Percentiles rank a stretch among this genome's conserved stretches.
These are phyloP conservation scores for Xylaria flabelliformis DNA, from an alignment of 495 filamentous ascomycete genomes.

Conservation along the genomic window DNA sequence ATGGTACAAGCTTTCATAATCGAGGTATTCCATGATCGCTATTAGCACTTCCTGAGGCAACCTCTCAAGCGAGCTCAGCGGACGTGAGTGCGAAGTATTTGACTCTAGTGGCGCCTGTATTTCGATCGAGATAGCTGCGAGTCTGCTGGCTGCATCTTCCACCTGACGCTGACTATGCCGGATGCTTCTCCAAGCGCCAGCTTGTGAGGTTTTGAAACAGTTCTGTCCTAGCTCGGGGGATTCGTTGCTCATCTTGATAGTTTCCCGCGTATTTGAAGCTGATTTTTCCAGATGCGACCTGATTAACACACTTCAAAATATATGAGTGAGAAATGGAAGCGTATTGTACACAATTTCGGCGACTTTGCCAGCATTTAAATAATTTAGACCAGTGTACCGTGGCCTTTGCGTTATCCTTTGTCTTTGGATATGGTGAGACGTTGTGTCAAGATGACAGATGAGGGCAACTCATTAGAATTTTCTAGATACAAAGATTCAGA, in stretches of 20 bases:
- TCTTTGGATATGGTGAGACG: neutral
- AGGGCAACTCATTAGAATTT: neutral
- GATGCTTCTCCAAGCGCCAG: neutral
- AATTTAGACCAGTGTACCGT: neutral
- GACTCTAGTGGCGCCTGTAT: neutral
- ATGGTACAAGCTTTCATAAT: slow-evolving; percentile 18
- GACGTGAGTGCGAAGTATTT: neutral
- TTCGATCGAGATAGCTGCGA: neutral
- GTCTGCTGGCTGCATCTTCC: slow-evolving; percentile 10
- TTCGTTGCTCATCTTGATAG: neutral
- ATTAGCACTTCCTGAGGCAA: slow-evolving; percentile 23
- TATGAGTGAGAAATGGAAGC: neutral
- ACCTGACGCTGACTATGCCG: neutral
- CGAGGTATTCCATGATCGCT: slow-evolving; percentile 12
- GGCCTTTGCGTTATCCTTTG: slow-evolving; percentile 6
- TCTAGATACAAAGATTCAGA: neutral
- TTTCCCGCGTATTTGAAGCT: neutral
- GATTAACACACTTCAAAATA: neutral
- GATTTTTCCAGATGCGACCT: neutral
- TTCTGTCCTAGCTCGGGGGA: neutral
- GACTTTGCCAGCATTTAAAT: neutral
- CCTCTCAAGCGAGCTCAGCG: slow-evolving; percentile 14
- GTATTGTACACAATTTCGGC: neutral
- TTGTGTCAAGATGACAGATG: neutral
- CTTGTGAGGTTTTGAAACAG: neutral